A percentile compares a stretch with the other conserved stretches of the same genome.
phyloP scores from a whole-genome alignment of 148 eudicot species.

The Drosera capensis region DNA sequence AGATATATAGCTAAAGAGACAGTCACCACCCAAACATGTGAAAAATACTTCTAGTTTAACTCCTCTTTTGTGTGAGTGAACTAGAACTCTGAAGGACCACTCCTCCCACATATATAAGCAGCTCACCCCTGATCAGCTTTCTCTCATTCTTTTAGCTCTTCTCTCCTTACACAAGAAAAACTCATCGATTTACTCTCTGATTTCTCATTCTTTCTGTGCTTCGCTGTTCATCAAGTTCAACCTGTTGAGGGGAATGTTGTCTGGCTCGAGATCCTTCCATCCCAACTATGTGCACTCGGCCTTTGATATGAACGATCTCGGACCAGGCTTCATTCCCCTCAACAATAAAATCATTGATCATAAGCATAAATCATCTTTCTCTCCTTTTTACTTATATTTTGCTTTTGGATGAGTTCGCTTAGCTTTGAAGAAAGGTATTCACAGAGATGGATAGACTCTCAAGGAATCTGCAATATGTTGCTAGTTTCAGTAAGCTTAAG shows the following conservation, averaged over 20 bases:
- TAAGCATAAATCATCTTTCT: not conserved
- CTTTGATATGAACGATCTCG: constrained; percentile 30
- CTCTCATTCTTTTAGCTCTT: constrained; percentile 4
- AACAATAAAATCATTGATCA: constrained; percentile 15
- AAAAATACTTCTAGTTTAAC: not conserved
- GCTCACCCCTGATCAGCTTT: too few species aligned
- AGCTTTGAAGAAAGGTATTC: too few species aligned
- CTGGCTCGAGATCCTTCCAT: constrained; percentile 59
- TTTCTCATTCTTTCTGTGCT: constrained; percentile 10
- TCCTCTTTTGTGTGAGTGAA: not conserved
- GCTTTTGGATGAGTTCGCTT: too few species aligned
- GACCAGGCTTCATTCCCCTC: constrained; percentile 99
- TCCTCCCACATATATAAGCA: constrained; percentile 5
- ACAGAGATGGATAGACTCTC: too few species aligned
- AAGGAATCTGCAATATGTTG: too few species aligned
- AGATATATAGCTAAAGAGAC: not conserved
- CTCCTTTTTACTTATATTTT: too few species aligned
- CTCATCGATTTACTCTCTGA: not conserved
- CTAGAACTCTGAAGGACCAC: not conserved
- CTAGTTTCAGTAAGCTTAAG: too few species aligned
- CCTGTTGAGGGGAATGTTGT: constrained; percentile 57
- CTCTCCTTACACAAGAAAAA: constrained; percentile 5
- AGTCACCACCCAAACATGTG: not conserved
- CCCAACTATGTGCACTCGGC: not conserved
- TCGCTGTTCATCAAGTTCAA: not conserved